phyloP scores from a whole-genome alignment of 208 protist genomes.

The Wallacemonas sp. region DNA sequence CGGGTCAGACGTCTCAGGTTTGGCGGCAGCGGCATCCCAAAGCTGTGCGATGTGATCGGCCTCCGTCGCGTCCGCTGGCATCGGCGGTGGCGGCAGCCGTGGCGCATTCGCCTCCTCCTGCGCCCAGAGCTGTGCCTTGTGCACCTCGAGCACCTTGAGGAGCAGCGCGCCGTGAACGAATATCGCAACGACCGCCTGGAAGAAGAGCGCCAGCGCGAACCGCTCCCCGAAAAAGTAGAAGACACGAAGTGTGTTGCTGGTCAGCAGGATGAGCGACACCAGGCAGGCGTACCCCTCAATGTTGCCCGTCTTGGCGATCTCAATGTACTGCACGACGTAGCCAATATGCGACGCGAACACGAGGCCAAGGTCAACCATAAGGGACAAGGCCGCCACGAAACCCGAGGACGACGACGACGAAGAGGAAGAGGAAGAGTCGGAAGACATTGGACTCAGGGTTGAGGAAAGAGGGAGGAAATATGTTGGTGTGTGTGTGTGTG shows the following conservation, averaged over 20 bases:
- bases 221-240: slow-evolving; percentile 68
- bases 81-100: not conserved
- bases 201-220: slow-evolving; percentile 62
- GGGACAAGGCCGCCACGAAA: not conserved
- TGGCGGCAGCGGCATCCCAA: not conserved
- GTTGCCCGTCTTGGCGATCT: slow-evolving; percentile 40
- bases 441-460: not conserved
- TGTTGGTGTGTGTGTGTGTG: too few relatives aligned
- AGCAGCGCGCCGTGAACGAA: slow-evolving; percentile 57
- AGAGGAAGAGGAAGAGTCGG: slow-evolving; percentile 6
- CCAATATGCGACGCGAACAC: slow-evolving; percentile 72
- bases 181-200: slow-evolving; percentile 60
- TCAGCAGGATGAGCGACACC: slow-evolving; percentile 75
- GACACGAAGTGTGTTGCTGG: slow-evolving; percentile 78
- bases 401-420: not conserved
- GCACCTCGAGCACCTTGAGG: slow-evolving; percentile 45
- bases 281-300: slow-evolving; percentile 63
- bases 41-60: not conserved
- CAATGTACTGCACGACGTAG: slow-evolving; percentile 58
- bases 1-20: not conserved
- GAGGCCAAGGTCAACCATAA: slow-evolving; percentile 47
- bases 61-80: slow-evolving; percentile 1
- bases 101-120: slow-evolving; percentile 2
- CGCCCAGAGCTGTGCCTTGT: slow-evolving; percentile 18
- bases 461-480: not conserved